phyloP scores from a whole-genome alignment of 2,329 filamentous ascomycete genomes.

The Xylariaceae sp. region DNA sequence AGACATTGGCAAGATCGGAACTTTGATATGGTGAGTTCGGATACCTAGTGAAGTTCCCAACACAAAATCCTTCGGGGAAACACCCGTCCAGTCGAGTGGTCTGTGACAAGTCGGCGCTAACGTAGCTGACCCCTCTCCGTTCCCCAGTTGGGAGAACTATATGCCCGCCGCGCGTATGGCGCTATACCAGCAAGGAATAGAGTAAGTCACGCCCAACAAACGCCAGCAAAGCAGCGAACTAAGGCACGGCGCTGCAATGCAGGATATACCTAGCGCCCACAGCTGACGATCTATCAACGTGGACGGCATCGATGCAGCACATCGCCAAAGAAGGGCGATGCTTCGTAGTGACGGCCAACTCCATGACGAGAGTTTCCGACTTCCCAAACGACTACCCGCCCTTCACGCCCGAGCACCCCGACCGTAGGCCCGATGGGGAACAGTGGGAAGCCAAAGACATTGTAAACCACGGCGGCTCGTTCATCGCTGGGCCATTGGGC shows the following conservation, averaged over 20 bases:
- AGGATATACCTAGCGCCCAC: constrained; percentile 33
- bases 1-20: constrained; percentile 37
- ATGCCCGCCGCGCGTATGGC: constrained; percentile 39
- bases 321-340: constrained; percentile 42
- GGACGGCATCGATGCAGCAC: constrained; percentile 40
- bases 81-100: not conserved
- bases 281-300: constrained; percentile 32
- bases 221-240: not conserved
- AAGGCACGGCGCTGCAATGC: not conserved
- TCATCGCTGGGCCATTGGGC: constrained; percentile 37
- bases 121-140: not conserved
- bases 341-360: constrained; percentile 39
- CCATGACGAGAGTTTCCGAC: constrained; percentile 37
- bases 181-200: constrained; percentile 38
- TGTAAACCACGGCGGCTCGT: constrained; percentile 37
- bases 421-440: constrained; percentile 35
- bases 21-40: constrained; percentile 34
- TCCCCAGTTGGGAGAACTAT: constrained; percentile 39
- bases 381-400: constrained; percentile 39
- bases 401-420: constrained; percentile 35
- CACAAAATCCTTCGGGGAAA: not conserved
- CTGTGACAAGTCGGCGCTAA: not conserved
- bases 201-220: constrained; percentile 26
- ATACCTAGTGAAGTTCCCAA: not conserved
- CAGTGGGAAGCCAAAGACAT: constrained; percentile 35